Evolutionary conservation across 768 basidiomycete species (phyloP), one percentile per base, ranked within the genome.

Genomic region (Lactarius quietus): DNA sequence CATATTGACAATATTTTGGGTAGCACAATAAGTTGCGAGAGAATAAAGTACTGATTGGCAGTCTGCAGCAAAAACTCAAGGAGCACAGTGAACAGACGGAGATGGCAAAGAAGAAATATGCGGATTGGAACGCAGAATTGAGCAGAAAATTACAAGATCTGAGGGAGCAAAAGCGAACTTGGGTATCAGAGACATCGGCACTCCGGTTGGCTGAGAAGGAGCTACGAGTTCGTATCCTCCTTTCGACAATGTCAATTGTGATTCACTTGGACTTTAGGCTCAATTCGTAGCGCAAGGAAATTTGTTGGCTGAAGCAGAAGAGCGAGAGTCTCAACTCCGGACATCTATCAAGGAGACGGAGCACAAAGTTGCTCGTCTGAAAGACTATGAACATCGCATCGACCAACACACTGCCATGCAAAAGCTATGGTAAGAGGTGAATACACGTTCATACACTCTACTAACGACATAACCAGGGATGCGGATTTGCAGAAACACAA

Each of bases 361-460:
- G 65, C 90, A 90, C 71, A 95, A 95, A 72, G 84, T 96, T 15
- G 86, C 88, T 66, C 83, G 90, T 20, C 78, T 96, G 51, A 78
- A 81, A 57, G 93, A 96, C 74, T 96, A 95, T 69, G 94, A 97
- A 73, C 79, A 78, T n/a, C 88, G 91, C 70, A 92, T 96, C 53
- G 88, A 92, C 59, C 90, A 94, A 71, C 83, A 92, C 65, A 78
- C 88, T 51, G 84, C 86, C 62, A 83, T 89, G 71, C 90, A 93
- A 72, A 81, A 83, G 58, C 76, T 93, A 69, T 96, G 93, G 94
- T 92, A 74, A 14, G 26, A 23, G 28, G 3, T 36, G 3, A 2
- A 26, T 39, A 17, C 63, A 18, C 8, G 39, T 14, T 36, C 15
- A 43, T 29, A 15, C 6, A 3, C 45, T 62, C 62, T 23, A 38